Conservation (phyloP, 2,329 filamentous ascomycete genomes). For the Pyricularia grisea region DNA sequence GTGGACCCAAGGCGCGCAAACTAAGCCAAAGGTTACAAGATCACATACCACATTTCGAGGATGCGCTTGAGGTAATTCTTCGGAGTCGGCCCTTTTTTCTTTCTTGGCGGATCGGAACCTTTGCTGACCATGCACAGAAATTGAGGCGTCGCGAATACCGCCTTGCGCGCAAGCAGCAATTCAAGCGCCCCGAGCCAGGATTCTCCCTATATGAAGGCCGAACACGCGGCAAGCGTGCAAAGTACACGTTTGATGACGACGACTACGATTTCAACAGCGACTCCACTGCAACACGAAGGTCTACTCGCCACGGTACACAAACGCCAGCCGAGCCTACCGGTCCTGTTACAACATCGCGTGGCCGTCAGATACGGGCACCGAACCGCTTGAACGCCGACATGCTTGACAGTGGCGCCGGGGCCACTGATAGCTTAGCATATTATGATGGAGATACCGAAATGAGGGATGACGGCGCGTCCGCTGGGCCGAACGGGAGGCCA, state of each 20-base stretch:
- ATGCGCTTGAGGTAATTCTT: slow-evolving; percentile 71
- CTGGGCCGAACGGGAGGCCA: slow-evolving; percentile 38
- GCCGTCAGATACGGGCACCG: slow-evolving; percentile 69
- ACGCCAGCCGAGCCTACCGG: slow-evolving; percentile 61
- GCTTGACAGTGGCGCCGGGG: slow-evolving; percentile 36
- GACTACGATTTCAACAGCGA: slow-evolving; percentile 56
- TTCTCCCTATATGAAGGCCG: slow-evolving; percentile 94
- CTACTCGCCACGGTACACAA: slow-evolving; percentile 61
- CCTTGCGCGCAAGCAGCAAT: slow-evolving; percentile 74
- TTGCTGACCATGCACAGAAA: slow-evolving; percentile 48
- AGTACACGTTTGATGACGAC: slow-evolving; percentile 92
- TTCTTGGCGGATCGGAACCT: background rate
- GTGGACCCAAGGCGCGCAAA: slow-evolving; percentile 69
- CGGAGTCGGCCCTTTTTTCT: background rate
- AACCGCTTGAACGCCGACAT: slow-evolving; percentile 55
- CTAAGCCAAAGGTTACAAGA: slow-evolving; percentile 68
- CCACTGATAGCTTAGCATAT: slow-evolving; percentile 34
- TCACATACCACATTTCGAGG: slow-evolving; percentile 84
- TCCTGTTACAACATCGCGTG: slow-evolving; percentile 68
- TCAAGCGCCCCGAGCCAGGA: slow-evolving; percentile 76
- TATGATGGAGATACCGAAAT: slow-evolving; percentile 21
- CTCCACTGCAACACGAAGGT: slow-evolving; percentile 52
- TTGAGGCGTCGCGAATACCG: slow-evolving; percentile 89
- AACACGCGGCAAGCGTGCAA: slow-evolving; percentile 90
- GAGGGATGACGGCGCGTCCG: slow-evolving; percentile 23